Conservation (phyloP, 768 basidiomycete genomes). For the Rhizopogon salebrosus region DNA sequence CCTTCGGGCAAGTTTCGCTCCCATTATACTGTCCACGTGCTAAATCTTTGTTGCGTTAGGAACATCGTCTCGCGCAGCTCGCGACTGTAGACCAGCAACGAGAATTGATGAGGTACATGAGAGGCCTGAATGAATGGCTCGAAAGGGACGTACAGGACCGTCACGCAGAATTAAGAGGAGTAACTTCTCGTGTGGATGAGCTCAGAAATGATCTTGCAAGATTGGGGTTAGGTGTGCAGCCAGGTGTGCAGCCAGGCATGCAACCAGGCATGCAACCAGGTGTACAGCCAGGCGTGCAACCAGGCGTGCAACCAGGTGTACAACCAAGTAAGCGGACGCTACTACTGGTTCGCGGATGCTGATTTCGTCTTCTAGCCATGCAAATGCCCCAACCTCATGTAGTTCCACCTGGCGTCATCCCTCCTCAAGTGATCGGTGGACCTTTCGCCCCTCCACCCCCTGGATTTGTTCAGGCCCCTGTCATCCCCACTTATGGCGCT, state of each 20-base stretch:
- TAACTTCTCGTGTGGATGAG: slow-evolving; percentile 56
- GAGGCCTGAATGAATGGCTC: slow-evolving; percentile 73
- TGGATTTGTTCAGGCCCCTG: slow-evolving; percentile 23
- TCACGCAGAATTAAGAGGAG: slow-evolving; percentile 63
- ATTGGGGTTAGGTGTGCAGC: slow-evolving; percentile 36
- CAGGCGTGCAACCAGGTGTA: background rate
- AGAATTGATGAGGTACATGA: slow-evolving; percentile 77
- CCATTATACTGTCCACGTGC: background rate
- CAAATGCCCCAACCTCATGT: slow-evolving; percentile 22
- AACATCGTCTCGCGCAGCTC: slow-evolving; percentile 68
- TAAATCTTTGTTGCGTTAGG: slow-evolving; percentile 35
- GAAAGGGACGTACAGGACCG: slow-evolving; percentile 75
- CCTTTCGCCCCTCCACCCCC: slow-evolving; percentile 9
- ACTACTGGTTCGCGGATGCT: background rate
- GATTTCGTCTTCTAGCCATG: slow-evolving; percentile 9
- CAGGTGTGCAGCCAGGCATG: slow-evolving; percentile 24
- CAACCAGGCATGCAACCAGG: too few species aligned
- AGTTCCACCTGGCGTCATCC: slow-evolving; percentile 11
- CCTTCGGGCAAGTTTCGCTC: slow-evolving; percentile 44
- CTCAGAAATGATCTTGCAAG: slow-evolving; percentile 41
- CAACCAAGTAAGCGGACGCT: background rate
- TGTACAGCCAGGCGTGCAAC: too few species aligned
- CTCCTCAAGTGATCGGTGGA: slow-evolving; percentile 15
- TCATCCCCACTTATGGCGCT: slow-evolving; percentile 13
- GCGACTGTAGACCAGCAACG: slow-evolving; percentile 77